These are phyloP conservation scores for Penicillium cinerascens DNA, from an alignment of 495 filamentous ascomycete genomes.

Conservation along the genomic window DNA sequence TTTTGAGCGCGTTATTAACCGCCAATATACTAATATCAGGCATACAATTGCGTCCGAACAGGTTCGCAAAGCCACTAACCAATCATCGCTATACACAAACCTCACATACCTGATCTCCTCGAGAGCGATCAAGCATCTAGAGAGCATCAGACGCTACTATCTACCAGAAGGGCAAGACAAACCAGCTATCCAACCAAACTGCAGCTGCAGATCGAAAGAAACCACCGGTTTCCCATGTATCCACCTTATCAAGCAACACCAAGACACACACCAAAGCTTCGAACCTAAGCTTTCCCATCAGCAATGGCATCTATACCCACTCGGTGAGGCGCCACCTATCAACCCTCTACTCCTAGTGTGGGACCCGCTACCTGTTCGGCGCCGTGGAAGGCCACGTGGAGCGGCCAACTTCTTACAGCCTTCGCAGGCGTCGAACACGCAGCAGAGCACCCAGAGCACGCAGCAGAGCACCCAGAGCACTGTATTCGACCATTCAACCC, in stretches of 20 bases:
- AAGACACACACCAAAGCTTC: too few relatives aligned
- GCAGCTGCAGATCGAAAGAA: neutral
- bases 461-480: neutral
- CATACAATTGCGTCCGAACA: neutral
- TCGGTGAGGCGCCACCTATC: neutral
- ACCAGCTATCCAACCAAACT: neutral
- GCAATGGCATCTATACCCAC: neutral
- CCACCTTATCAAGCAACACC: neutral
- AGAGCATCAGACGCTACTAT: neutral
- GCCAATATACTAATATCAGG: neutral
- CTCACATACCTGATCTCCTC: neutral
- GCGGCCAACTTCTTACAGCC: neutral
- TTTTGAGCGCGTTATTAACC: neutral
- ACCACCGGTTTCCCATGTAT: slow-evolving; percentile 1
- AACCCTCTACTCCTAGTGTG: neutral
- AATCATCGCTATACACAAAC: neutral
- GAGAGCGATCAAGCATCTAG: neutral
- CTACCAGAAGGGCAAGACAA: neutral
- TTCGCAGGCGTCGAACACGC: neutral
- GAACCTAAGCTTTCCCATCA: neutral
- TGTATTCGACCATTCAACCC: neutral
- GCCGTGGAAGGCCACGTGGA: too few relatives aligned
- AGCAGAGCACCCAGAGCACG: neutral
- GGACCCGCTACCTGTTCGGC: neutral
- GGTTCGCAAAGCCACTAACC: neutral